Conservation (phyloP, 2,329 filamentous ascomycete genomes). For the Alternaria ethzedia region DNA sequence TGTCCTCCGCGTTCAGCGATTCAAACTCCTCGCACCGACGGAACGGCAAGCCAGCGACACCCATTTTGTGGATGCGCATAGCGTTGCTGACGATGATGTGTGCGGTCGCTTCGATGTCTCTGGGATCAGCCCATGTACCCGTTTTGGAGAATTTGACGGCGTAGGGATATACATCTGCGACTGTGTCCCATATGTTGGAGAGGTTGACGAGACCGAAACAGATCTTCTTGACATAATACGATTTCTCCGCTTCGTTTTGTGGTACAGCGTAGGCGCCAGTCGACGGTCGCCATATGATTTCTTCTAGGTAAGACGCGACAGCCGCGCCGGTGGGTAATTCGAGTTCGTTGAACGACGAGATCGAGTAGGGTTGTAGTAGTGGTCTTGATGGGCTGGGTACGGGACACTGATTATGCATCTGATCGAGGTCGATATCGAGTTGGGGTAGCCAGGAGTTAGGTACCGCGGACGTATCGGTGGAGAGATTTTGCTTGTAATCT, state of each 20-base stretch:
- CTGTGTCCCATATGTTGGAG: background rate
- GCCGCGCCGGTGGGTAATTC: background rate
- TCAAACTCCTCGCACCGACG: background rate
- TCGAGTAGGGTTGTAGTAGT: background rate
- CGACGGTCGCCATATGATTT: background rate
- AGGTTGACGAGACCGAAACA: background rate
- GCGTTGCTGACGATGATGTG: background rate
- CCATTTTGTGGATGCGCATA: background rate
- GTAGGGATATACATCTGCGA: background rate
- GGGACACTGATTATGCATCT: background rate
- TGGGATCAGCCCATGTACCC: background rate
- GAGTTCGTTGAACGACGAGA: background rate
- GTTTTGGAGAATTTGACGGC: background rate
- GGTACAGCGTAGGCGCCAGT: background rate
- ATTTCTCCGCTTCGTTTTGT: background rate
- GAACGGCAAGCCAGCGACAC: background rate
- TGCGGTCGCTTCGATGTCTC: slow-evolving; percentile 1
- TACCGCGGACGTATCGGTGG: too few relatives aligned
- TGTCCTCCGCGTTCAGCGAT: background rate
- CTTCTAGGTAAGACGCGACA: background rate
- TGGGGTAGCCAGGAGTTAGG: background rate
- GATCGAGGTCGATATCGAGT: background rate
- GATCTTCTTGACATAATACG: background rate
- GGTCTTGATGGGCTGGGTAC: background rate
- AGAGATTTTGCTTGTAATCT: background rate